These are phyloP conservation scores for Zygosaccharomyces bailii DNA, from an alignment of 805 yeast species.

Conservation along the genomic window DNA sequence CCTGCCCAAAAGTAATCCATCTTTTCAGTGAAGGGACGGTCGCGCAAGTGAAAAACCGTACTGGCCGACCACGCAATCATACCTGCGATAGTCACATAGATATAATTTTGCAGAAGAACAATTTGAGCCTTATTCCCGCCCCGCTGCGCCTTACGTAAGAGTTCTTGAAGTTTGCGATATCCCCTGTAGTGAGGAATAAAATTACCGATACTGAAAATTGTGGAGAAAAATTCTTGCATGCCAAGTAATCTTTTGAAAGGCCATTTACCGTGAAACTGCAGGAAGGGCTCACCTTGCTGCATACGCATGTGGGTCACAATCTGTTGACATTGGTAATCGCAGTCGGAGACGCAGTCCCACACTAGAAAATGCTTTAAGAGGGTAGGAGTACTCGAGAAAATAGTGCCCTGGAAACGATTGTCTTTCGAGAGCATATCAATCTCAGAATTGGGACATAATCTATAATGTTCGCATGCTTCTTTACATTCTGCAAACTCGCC, in stretches of 20 bases:
- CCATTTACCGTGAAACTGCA: constrained; percentile 98
- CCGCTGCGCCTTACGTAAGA: constrained; percentile 16
- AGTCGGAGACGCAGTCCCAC: constrained; percentile 77
- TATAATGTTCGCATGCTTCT: constrained; percentile 44
- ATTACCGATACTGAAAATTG: constrained; percentile 71
- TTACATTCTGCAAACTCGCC: constrained; percentile 55
- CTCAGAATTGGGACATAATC: constrained; percentile 23
- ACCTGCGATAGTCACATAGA: constrained; percentile 53
- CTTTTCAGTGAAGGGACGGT: constrained; percentile 72
- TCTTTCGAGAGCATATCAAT: constrained; percentile 26
- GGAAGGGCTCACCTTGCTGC: constrained; percentile 47
- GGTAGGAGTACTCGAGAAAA: constrained; percentile 31
- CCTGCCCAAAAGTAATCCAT: constrained; percentile 94
- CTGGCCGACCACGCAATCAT: constrained; percentile 88
- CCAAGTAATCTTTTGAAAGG: constrained; percentile 80
- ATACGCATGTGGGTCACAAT: constrained; percentile 57
- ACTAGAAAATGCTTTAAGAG: constrained; percentile 43
- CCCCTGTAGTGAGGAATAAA: constrained; percentile 61
- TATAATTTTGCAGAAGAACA: constrained; percentile 25
- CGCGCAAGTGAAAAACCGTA: constrained; percentile 84
- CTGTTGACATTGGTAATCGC: constrained; percentile 93
- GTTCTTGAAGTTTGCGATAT: constrained; percentile 34
- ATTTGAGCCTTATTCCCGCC: constrained; percentile 11
- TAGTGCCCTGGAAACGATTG: constrained; percentile 25
- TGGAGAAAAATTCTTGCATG: constrained; percentile 79